Evolutionary conservation across 192 early-diverging fungal genomes (phyloP), one percentile per base, ranked within the genome.

Genomic region (Coemansia biformis): DNA sequence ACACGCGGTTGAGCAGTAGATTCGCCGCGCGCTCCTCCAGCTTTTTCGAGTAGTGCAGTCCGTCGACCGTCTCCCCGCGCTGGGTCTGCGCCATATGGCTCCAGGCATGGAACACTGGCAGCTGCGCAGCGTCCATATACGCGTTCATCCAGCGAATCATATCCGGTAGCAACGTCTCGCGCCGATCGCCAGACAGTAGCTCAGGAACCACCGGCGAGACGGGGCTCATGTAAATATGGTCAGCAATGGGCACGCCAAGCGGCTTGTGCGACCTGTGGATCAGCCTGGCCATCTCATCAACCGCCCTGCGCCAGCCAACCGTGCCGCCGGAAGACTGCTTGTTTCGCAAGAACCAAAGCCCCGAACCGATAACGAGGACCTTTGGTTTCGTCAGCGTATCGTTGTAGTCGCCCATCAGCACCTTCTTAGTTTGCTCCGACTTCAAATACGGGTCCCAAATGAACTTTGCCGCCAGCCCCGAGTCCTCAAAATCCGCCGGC

Each of bases 361-460:
- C 88, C 14, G 71, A 58, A 9, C 81, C 80, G 12, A 78, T 28
- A 18, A 83, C 49, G 18, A 81, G 36, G 11, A 82, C 43, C 29
- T 57, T 49, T 8, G 78, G 75, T 22, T 22, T 17, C 37, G 35
- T 45, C 47, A 39, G 29, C 24, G 31, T 39, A 36, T 42, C 39
- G 11, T 52, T 43, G 22, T 43, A 12, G 39, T 38, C 11, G 43
- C 56, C 23, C 17, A 10, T 31, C 42, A 74, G 39, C 1, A 63
- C 29, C 6, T 63, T 37, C 21, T 44, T 13, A 17, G 77, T 76
- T 9, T 45, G 51, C 0, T 78, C 59, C 0, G 59, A 40, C 40
- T 79, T 86, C 42, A 83, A 60, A 22, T 75, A 84, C 6, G 85
- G 87, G 46, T 89, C 87, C 87, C 87, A 89, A 41, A 76, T 66